A percentile compares a stretch with the other conserved stretches of the same genome.
These are phyloP conservation scores for Picea abies DNA, from an alignment of 83 land plant genomes.

Conservation along the genomic window DNA sequence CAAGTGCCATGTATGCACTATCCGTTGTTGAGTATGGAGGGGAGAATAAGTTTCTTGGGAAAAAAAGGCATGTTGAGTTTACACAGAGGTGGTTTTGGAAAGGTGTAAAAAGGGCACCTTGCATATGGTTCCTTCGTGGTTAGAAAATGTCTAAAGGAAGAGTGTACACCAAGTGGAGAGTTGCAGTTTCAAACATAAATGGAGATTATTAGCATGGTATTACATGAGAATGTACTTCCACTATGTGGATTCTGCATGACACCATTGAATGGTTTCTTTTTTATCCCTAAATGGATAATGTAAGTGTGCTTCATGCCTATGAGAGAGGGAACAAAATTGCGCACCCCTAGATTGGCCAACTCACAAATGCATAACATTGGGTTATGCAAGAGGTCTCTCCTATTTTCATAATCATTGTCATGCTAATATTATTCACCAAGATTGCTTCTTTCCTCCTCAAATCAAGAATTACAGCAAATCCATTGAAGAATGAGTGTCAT, in stretches of 20 bases:
- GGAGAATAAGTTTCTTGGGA: slow-evolving; percentile 64
- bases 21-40: slow-evolving; percentile 81
- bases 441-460: no score
- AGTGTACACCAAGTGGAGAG: slow-evolving; percentile 84
- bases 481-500: no score
- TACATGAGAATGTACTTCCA: slow-evolving; percentile 74
- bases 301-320: slow-evolving; percentile 87
- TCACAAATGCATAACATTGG: slow-evolving; percentile 53
- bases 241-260: slow-evolving; percentile 90
- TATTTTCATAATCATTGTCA: slow-evolving; percentile 55
- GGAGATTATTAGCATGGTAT: slow-evolving; percentile 92
- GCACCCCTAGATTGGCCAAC: slow-evolving; percentile 37
- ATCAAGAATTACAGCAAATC: no score
- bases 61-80: slow-evolving; percentile 58
- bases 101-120: slow-evolving; percentile 84
- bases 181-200: slow-evolving; percentile 87
- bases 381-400: slow-evolving; percentile 64
- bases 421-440: slow-evolving; percentile 30
- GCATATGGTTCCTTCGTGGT: slow-evolving; percentile 84
- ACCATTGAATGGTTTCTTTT: slow-evolving; percentile 84
- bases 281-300: slow-evolving; percentile 87
- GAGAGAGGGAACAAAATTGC: slow-evolving; percentile 37
- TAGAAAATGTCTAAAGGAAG: slow-evolving; percentile 78
- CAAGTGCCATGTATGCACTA: slow-evolving; percentile 72
- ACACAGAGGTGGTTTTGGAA: slow-evolving; percentile 90